A percentile compares a stretch with the other conserved stretches of the same genome.
phyloP scores from a whole-genome alignment of 768 basidiomycete genomes.

The Pleurotus sapidus region DNA sequence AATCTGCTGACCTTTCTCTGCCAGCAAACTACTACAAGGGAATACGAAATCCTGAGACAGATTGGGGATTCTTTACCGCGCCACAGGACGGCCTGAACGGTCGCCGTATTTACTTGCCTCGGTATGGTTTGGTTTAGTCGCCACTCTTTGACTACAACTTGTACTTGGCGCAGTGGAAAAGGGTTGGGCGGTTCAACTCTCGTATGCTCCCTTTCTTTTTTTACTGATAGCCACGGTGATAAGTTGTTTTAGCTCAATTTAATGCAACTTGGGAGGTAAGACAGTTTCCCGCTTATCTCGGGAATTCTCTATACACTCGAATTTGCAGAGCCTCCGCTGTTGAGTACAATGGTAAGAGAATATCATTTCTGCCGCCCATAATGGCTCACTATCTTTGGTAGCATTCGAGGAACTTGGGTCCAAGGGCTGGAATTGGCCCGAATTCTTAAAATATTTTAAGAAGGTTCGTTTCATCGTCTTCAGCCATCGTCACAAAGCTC shows the following conservation, averaged over 20 bases:
- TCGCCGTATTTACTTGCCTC: background rate
- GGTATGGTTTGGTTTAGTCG: background rate
- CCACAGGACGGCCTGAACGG: conserved; percentile 2
- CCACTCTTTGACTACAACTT: background rate
- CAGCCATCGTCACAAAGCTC: background rate
- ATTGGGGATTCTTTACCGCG: conserved; percentile 5
- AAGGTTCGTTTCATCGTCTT: background rate
- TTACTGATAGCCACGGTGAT: background rate
- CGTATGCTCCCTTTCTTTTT: background rate
- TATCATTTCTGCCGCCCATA: background rate
- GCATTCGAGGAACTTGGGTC: conserved; percentile 5
- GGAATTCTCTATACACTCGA: background rate
- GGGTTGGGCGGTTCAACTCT: conserved; percentile 5
- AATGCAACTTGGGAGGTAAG: conserved; percentile 4
- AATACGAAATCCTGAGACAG: conserved; percentile 5
- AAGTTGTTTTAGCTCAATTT: conserved; percentile 1
- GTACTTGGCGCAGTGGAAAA: background rate
- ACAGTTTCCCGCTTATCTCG: background rate
- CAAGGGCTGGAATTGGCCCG: conserved; percentile 4
- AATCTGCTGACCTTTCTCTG: background rate
- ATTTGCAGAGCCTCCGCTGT: background rate
- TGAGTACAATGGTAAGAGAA: conserved; percentile 2
- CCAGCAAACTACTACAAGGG: background rate
- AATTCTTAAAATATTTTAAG: conserved; percentile 7
- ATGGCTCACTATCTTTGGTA: background rate